A percentile compares a stretch with the other conserved stretches of the same genome.
These are phyloP conservation scores for Rhodomyrtus psidioides DNA, from an alignment of 441 rosid species.

Conservation along the genomic window DNA sequence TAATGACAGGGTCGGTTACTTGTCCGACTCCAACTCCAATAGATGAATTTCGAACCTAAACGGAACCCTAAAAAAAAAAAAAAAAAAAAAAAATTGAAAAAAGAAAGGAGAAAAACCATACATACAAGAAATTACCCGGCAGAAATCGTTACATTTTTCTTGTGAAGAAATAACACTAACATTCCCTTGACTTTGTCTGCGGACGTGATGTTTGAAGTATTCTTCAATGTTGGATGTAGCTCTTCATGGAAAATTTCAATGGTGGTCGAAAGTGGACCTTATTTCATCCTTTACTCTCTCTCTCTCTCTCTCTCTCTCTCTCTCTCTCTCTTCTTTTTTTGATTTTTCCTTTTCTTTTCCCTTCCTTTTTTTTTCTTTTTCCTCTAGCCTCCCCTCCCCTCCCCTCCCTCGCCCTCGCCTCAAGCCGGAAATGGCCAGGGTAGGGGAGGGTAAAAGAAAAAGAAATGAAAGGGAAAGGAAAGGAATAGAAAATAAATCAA, in stretches of 20 bases:
- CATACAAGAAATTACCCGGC: neutral
- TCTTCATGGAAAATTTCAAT: neutral
- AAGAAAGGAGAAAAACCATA: neutral
- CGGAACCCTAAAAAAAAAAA: neutral
- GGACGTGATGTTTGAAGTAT: fast-evolving
- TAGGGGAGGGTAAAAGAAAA: too few relatives aligned
- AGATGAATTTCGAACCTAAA: neutral
- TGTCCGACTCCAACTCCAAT: neutral
- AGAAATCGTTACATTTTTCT: neutral
- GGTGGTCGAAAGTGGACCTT: too few relatives aligned
- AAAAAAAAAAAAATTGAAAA: neutral
- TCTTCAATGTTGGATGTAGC: neutral
- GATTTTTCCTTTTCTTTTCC: too few relatives aligned
- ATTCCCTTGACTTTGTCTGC: fast-evolving
- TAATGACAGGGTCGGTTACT: neutral
- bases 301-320: too few relatives aligned
- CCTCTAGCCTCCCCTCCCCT: too few relatives aligned
- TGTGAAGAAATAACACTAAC: fast-evolving
- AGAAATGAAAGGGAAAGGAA: too few relatives aligned
- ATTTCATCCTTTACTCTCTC: too few relatives aligned
- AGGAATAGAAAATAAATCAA: too few relatives aligned
- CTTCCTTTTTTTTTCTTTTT: too few relatives aligned
- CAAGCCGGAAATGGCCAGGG: too few relatives aligned
- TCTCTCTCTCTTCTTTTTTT: too few relatives aligned
- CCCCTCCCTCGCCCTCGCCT: too few relatives aligned